phyloP scores from a whole-genome alignment of 2,329 filamentous ascomycete genomes.

The Fusarium oligoseptatum region DNA sequence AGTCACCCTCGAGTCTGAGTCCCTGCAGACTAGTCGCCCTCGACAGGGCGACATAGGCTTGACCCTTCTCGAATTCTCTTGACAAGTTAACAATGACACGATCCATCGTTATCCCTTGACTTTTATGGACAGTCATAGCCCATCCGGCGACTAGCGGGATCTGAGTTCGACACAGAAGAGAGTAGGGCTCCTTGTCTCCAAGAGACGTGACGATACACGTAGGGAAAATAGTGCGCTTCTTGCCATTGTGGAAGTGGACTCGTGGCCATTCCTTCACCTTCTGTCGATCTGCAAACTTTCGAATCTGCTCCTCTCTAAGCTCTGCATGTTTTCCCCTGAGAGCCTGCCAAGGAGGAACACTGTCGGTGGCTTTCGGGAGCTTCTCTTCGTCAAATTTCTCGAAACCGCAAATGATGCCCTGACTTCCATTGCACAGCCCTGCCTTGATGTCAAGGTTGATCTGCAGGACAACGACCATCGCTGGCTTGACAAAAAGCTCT shows the following conservation, averaged over 20 bases:
- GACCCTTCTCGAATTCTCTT: conserved; percentile 66
- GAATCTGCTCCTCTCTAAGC: conserved; percentile 17
- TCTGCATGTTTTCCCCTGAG: conserved; percentile 10
- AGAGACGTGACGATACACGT: conserved; percentile 63
- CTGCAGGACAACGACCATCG: conserved; percentile 42
- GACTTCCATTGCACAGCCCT: conserved; percentile 44
- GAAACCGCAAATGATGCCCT: conserved; percentile 44
- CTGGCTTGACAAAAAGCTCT: conserved; percentile 7
- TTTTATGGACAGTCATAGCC: conserved; percentile 74
- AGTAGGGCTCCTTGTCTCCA: conserved; percentile 59
- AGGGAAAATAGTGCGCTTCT: conserved; percentile 60
- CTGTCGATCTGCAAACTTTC: conserved; percentile 9
- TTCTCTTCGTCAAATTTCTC: conserved; percentile 8
- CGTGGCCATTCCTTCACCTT: conserved; percentile 29
- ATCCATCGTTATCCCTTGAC: conserved; percentile 73
- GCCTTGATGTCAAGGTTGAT: conserved; percentile 34
- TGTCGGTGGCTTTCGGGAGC: neutral
- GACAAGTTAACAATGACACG: conserved; percentile 67
- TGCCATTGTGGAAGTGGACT: conserved; percentile 66
- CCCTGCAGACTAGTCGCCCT: conserved; percentile 35
- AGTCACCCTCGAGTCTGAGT: conserved; percentile 24
- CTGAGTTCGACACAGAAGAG: conserved; percentile 67
- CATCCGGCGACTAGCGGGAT: conserved; percentile 71
- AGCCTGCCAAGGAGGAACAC: neutral
- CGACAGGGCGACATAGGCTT: conserved; percentile 66